A percentile compares a stretch with the other conserved stretches of the same genome.
Evolutionary conservation across 2,329 filamentous ascomycete species (phyloP).

Genomic region (Exophiala viscosa): DNA sequence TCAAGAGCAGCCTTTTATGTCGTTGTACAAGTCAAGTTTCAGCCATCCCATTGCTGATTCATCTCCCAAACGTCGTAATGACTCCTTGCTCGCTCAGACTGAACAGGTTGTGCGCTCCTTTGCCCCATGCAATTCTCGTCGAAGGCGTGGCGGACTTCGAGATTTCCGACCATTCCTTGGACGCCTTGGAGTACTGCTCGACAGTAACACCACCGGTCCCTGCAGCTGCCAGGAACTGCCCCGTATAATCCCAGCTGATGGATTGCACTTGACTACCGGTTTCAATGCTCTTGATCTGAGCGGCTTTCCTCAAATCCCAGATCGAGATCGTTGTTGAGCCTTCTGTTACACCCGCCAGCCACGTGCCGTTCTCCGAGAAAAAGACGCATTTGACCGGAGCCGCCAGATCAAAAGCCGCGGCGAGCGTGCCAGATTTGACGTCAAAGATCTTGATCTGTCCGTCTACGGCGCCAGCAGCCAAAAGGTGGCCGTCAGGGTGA

Average conservation of each 20-base stretch:
- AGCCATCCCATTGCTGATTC: slow-evolving; percentile 1
- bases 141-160: slow-evolving; percentile 71
- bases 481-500: slow-evolving; percentile 93
- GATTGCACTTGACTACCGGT: slow-evolving; percentile 68
- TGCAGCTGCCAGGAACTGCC: slow-evolving; percentile 81
- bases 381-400: slow-evolving; percentile 70
- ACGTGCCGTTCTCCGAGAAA: slow-evolving; percentile 96
- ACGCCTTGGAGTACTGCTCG: slow-evolving; percentile 81
- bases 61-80: slow-evolving; percentile 47
- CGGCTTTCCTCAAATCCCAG: slow-evolving; percentile 87
- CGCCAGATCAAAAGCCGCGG: slow-evolving; percentile 64
- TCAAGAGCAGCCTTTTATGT: slow-evolving; percentile 9
- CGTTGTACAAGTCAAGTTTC: slow-evolving; percentile 3
- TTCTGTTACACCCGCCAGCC: slow-evolving; percentile 80
- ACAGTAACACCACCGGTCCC: slow-evolving; percentile 79
- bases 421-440: slow-evolving; percentile 71
- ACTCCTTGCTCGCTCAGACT: slow-evolving; percentile 71
- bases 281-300: slow-evolving; percentile 78
- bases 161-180: slow-evolving; percentile 85
- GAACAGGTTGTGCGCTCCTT: slow-evolving; percentile 68
- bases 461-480: slow-evolving; percentile 75
- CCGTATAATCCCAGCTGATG: slow-evolving; percentile 89
- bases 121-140: slow-evolving; percentile 72
- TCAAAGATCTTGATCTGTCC: slow-evolving; percentile 88
- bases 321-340: slow-evolving; percentile 75